Percentiles rank a stretch among this genome's conserved stretches.
Conservation (phyloP, 2,329 filamentous ascomycete genomes). For the Neospermospora avenae region DNA sequence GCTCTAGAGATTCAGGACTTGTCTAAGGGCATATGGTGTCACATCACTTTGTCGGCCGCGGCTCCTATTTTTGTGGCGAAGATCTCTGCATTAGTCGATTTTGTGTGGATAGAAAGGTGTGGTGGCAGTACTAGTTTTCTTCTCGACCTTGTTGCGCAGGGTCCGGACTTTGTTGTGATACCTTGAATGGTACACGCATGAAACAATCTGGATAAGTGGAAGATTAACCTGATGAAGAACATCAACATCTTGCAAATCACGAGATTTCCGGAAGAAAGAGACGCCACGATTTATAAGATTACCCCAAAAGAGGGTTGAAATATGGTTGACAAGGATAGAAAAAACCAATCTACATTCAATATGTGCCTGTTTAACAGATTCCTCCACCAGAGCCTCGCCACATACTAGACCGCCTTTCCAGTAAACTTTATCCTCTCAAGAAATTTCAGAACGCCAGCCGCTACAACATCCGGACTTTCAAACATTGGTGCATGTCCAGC, state of each 20-base stretch:
- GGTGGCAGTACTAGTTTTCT: not conserved
- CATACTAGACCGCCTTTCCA: conserved; percentile 12
- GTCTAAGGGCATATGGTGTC: not conserved
- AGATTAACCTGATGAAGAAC: no score
- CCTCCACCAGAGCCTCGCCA: not conserved
- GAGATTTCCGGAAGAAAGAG: no score
- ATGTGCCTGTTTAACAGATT: no score
- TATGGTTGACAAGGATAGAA: no score
- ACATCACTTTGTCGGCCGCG: not conserved
- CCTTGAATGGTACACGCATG: not conserved
- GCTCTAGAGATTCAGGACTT: not conserved
- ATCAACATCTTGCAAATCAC: no score
- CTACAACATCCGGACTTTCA: conserved; percentile 8
- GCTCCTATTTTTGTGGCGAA: not conserved
- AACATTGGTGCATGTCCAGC: conserved; percentile 10
- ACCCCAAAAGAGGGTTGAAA: no score
- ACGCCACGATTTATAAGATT: no score
- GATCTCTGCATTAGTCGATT: not conserved
- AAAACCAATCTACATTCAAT: no score
- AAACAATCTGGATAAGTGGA: no score
- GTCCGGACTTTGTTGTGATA: not conserved
- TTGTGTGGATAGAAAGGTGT: not conserved
- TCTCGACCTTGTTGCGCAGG: not conserved
- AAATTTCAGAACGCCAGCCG: not conserved
- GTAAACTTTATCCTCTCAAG: conserved; percentile 5